phyloP scores from a whole-genome alignment of 1,284 basidiomycete species.

The Ustilago tritici region DNA sequence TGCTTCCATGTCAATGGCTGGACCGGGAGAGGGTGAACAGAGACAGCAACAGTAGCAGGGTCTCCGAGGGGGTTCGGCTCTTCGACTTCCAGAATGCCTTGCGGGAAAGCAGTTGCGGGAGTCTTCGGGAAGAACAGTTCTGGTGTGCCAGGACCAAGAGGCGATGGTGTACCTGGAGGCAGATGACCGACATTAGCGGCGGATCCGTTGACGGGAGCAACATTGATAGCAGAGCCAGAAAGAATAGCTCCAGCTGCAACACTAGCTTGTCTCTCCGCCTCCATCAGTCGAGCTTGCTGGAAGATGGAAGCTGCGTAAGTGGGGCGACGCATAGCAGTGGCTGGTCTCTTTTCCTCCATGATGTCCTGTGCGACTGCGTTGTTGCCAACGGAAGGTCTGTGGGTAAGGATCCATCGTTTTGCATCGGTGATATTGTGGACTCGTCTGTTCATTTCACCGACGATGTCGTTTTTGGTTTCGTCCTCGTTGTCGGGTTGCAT shows the following conservation, averaged over 20 bases:
- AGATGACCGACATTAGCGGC: neutral
- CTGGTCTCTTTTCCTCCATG: conserved; percentile 15
- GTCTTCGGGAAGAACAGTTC: conserved; percentile 21
- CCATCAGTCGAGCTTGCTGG: conserved; percentile 39
- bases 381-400: conserved; percentile 1
- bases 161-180: conserved; percentile 6
- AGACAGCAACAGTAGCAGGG: conserved; percentile 2
- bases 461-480: conserved; percentile 18
- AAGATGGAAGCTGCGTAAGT: conserved; percentile 46
- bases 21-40: neutral
- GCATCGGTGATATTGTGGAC: conserved; percentile 30
- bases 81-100: conserved; percentile 8
- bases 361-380: conserved; percentile 7
- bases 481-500: conserved; percentile 18
- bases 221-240: conserved; percentile 5
- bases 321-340: conserved; percentile 31
- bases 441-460: conserved; percentile 18
- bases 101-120: conserved; percentile 18
- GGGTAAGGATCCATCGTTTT: conserved; percentile 23
- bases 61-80: neutral
- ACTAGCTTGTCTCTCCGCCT: conserved; percentile 25
- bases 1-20: conserved; percentile 9
- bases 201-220: conserved; percentile 8
- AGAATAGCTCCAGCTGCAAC: conserved; percentile 1
- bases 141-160: conserved; percentile 19